Evolutionary conservation across 164 flowering plant genomes (phyloP).

Genomic region (Nelumbo lutea): DNA sequence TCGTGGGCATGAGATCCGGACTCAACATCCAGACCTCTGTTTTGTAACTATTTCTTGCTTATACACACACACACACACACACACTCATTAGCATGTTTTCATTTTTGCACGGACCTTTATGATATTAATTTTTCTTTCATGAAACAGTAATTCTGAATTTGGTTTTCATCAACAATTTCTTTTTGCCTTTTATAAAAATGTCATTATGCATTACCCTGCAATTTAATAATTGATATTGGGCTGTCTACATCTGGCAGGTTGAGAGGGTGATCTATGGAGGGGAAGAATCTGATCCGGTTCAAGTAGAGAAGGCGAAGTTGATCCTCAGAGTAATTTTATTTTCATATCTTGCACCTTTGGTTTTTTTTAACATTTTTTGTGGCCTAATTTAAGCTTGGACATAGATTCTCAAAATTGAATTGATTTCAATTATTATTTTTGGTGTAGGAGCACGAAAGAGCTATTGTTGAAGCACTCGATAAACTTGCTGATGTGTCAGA

Average conservation of each 20-base stretch:
- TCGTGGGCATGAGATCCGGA: too few species aligned
- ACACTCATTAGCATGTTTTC: too few species aligned
- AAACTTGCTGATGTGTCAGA: slow-evolving; percentile 24
- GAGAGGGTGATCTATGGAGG: slow-evolving; percentile 17
- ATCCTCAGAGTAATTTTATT: slow-evolving; percentile 16
- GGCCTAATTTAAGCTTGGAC: too few species aligned
- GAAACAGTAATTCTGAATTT: background rate
- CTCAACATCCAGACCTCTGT: too few species aligned
- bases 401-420: background rate
- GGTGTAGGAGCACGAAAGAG: slow-evolving; percentile 29
- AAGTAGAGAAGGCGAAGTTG: slow-evolving; percentile 20
- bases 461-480: slow-evolving; percentile 25
- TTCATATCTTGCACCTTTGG: background rate
- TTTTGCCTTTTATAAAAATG: background rate
- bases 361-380: background rate
- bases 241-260: slow-evolving; percentile 11
- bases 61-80: too few species aligned
- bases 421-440: slow-evolving; percentile 1
- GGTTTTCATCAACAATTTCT: background rate
- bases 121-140: too few species aligned
- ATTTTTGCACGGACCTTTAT: too few species aligned
- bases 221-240: background rate
- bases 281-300: slow-evolving; percentile 5
- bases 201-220: background rate
- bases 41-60: too few species aligned